Evolutionary conservation across 257 asterid species (phyloP).

Genomic region (Solanum habrochaites): DNA sequence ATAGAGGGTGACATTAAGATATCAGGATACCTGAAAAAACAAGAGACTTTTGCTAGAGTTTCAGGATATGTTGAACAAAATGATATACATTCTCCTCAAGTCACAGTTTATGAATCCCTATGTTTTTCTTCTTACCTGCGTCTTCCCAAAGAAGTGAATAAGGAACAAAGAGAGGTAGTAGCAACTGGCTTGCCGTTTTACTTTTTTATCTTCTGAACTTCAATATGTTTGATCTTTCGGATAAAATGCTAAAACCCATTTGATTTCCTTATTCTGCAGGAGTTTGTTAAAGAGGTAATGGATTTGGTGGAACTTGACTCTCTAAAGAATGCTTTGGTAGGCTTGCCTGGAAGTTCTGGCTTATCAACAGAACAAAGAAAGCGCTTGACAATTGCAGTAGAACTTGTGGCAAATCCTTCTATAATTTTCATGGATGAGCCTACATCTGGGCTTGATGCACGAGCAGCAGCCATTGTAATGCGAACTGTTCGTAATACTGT

Average conservation of each 20-base stretch:
- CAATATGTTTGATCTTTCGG: background rate
- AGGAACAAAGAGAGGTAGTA: constrained; percentile 49
- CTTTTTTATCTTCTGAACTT: background rate
- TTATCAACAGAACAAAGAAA: constrained; percentile 93
- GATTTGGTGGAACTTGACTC: constrained; percentile 69
- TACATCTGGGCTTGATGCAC: constrained; percentile 92
- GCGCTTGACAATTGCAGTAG: constrained; percentile 90
- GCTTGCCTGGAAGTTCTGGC: constrained; percentile 78
- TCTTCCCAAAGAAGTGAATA: constrained; percentile 66
- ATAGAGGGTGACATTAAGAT: constrained; percentile 79
- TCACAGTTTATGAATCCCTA: constrained; percentile 74
- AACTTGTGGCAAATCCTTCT: constrained; percentile 92
- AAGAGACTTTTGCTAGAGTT: constrained; percentile 65
- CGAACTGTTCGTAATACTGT: constrained; percentile 92
- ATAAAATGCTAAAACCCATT: background rate
- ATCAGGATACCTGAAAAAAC: constrained; percentile 76
- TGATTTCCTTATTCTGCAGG: constrained; percentile 33
- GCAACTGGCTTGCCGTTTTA: background rate
- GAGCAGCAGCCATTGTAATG: constrained; percentile 99
- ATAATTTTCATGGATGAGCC: constrained; percentile 97
- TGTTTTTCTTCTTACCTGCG: constrained; percentile 70
- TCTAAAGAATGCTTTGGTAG: constrained; percentile 72
- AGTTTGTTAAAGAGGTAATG: constrained; percentile 87
- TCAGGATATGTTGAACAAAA: constrained; percentile 93
- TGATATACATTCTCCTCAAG: constrained; percentile 93